Evolutionary conservation across 2,329 filamentous ascomycete genomes (phyloP), one percentile per base, ranked within the genome.

Genomic region (Rhytidhysteron rufulum): DNA sequence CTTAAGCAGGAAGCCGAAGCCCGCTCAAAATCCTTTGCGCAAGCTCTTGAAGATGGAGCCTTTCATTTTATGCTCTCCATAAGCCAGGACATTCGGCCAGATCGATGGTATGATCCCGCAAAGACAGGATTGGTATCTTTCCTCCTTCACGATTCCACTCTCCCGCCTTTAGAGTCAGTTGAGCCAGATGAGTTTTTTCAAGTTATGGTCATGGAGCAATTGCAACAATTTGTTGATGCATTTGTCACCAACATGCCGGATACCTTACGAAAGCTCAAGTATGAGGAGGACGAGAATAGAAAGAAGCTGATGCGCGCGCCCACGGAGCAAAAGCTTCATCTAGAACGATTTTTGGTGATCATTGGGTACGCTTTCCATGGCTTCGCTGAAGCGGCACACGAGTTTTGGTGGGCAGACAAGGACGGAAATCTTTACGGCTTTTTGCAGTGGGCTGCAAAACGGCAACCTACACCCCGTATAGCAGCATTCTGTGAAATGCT

Each of bases 401-500:
- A 83, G 33, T 15, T 24, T 22, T 97, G 97, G 53, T 98, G 93
- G 93, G 79, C 79, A 22, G 90, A 96, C 58, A 82, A 86, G 2
- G 93, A 98, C 55, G 89, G 89, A 58, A 95, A 96, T 52, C 72
- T 98, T 22, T 87, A 90, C 47, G 93, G 93, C 0, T 98, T 98
- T 60, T 77, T 98, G 61, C 87, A 95, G 49, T 98, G 93, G 93
- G 87, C 90, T n/a, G 95, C 93, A 3, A 85, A 88, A 52, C 79
- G 93, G 54, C 89, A 95, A 45, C 95, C 94, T 0, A 96, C 94
- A 0, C 93, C 93, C n/a, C 78, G 95, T 18, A 90, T 95, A 43
- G 93, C 88, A 45, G 90, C 91, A 10, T 98, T 97, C 54, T 98
- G 93, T 64, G 91, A 97, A 60, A 91, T 98, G 82, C 73, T 98